Evolutionary conservation across 2,329 filamentous ascomycete genomes (phyloP).

Genomic region (Xylariaceae sp.): DNA sequence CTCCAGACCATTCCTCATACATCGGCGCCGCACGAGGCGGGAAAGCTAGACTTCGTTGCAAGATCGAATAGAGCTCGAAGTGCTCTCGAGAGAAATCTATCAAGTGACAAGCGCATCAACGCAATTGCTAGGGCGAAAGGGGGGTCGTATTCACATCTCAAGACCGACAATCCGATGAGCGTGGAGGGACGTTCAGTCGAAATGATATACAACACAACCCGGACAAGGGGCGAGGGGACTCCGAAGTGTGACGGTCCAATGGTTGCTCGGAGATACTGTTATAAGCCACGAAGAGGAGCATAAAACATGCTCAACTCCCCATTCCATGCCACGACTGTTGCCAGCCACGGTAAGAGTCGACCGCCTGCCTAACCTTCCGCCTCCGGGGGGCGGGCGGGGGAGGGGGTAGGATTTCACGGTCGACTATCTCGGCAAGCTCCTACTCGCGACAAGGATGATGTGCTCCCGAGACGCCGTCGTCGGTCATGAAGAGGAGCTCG

Average conservation of each 20-base stretch:
- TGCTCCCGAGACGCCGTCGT: slow-evolving; percentile 13
- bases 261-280: background rate
- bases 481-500: slow-evolving; percentile 24
- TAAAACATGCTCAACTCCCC: too few relatives aligned
- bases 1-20: slow-evolving; percentile 12
- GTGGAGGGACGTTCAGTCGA: slow-evolving; percentile 15
- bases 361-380: too few relatives aligned
- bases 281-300: slow-evolving; percentile 9
- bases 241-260: background rate
- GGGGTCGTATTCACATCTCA: background rate
- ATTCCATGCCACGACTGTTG: too few relatives aligned
- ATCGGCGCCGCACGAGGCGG: slow-evolving; percentile 8
- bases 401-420: background rate
- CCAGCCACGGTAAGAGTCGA: too few relatives aligned
- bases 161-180: background rate
- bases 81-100: slow-evolving; percentile 16
- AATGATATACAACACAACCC: slow-evolving; percentile 21
- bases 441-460: slow-evolving; percentile 21
- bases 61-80: slow-evolving; percentile 12
- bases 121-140: slow-evolving; percentile 7
- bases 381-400: too few relatives aligned
- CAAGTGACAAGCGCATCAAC: slow-evolving; percentile 15
- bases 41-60: slow-evolving; percentile 2
- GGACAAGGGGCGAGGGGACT: slow-evolving; percentile 28
- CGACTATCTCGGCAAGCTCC: background rate